Evolutionary conservation across 257 asterid species (phyloP).

Genomic region (Solanum chmielewskii): DNA sequence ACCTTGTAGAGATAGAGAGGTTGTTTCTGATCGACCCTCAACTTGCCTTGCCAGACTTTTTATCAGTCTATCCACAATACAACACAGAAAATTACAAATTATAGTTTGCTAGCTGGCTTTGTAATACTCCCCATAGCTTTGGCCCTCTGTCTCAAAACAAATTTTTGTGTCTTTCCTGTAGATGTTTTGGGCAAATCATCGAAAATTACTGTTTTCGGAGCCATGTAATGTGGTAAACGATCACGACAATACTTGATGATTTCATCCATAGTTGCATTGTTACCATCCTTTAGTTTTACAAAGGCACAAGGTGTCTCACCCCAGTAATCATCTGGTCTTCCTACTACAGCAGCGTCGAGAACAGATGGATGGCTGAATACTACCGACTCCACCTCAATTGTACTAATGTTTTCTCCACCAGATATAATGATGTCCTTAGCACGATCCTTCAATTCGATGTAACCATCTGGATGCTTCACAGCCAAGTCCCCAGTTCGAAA

Average conservation of each 20-base stretch:
- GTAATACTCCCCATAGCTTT: neutral
- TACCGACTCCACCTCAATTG: neutral
- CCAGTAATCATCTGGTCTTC: neutral
- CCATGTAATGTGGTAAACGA: neutral
- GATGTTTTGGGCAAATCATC: neutral
- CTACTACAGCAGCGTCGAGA: neutral
- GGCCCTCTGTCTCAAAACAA: neutral
- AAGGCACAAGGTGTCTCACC: neutral
- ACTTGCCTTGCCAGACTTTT: neutral
- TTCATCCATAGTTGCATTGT: neutral
- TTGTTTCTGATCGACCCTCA: neutral
- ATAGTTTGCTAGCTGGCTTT: neutral
- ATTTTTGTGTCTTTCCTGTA: neutral
- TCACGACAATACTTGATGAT: neutral
- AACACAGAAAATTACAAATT: neutral
- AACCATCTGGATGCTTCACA: neutral
- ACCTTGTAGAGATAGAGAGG: neutral
- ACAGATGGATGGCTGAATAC: neutral
- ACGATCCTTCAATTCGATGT: conserved; percentile 3
- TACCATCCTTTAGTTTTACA: neutral
- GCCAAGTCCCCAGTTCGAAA: neutral
- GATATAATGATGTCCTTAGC: conserved; percentile 2
- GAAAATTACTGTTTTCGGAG: neutral
- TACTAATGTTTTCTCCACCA: neutral
- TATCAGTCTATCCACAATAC: neutral